A percentile compares a stretch with the other conserved stretches of the same genome.
phyloP scores from a whole-genome alignment of 2,329 filamentous ascomycete genomes.

The Colletotrichum liaoningense region DNA sequence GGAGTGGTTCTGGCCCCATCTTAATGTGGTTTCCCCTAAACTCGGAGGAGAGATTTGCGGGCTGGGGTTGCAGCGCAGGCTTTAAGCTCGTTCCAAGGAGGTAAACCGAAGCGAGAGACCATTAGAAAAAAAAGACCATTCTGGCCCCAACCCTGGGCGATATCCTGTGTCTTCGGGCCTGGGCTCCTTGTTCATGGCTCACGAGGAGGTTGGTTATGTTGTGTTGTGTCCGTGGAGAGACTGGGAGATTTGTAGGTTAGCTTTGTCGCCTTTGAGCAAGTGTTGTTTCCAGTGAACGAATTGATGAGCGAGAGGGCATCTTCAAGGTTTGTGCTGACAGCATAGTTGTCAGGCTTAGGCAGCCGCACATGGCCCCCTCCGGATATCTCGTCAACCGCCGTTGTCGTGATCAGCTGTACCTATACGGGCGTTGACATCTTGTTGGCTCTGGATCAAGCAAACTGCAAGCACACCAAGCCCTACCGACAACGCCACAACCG shows the following conservation, averaged over 20 bases:
- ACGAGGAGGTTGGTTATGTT: constrained; percentile 3
- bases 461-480: constrained; percentile 2
- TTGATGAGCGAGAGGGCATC: not conserved
- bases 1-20: not conserved
- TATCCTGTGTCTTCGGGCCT: not conserved
- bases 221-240: not conserved
- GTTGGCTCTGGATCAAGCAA: not conserved
- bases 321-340: not conserved
- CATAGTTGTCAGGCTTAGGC: not conserved
- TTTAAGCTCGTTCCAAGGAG: constrained; percentile 1
- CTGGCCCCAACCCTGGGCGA: not conserved
- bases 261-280: not conserved
- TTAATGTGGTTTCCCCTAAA: not conserved
- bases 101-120: constrained; percentile 9
- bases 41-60: not conserved
- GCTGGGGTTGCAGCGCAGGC: constrained; percentile 13
- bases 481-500: constrained; percentile 21
- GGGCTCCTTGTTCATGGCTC: not conserved
- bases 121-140: not conserved
- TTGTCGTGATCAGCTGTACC: not conserved
- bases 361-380: not conserved
- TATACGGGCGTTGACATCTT: not conserved
- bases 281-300: not conserved
- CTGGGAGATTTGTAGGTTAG: not conserved
- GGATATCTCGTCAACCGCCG: not conserved